Percentiles rank a stretch among this genome's conserved stretches.
Conservation (phyloP, 2,329 filamentous ascomycete species). For the Cordyceps cateniannulata region DNA sequence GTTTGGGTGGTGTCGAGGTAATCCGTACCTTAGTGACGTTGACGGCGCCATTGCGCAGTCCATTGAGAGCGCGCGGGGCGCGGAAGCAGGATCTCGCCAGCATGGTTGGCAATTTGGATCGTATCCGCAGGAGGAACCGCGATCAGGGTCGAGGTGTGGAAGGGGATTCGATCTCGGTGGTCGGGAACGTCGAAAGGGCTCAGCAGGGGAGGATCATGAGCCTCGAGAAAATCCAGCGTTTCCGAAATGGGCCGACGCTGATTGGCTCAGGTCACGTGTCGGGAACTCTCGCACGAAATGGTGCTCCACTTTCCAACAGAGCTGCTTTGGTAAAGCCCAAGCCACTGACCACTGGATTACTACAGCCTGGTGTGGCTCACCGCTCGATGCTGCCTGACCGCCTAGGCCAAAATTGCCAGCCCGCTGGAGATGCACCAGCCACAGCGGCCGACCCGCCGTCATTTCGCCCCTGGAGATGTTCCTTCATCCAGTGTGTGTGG, state of each 20-base stretch:
- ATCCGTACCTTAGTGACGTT: constrained; percentile 64
- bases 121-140: constrained; percentile 31
- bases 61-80: constrained; percentile 78
- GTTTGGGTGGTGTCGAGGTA: constrained; percentile 19
- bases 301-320: not conserved
- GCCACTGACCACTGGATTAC: not conserved
- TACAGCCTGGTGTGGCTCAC: not conserved
- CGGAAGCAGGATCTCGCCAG: constrained; percentile 88
- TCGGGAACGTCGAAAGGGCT: constrained; percentile 32
- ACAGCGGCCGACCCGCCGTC: not conserved
- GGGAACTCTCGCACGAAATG: constrained; percentile 7
- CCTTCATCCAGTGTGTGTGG: not conserved
- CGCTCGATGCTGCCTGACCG: constrained; percentile 6
- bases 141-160: constrained; percentile 29
- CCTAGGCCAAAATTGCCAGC: not conserved
- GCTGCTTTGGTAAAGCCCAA: not conserved
- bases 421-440: not conserved
- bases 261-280: constrained; percentile 34
- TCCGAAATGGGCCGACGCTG: constrained; percentile 37
- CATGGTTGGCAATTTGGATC: constrained; percentile 59
- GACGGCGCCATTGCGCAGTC: constrained; percentile 66
- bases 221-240: constrained; percentile 35
- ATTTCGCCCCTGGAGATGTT: constrained; percentile 9
- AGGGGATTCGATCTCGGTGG: constrained; percentile 28
- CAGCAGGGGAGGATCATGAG: constrained; percentile 30